A percentile compares a stretch with the other conserved stretches of the same genome.
Evolutionary conservation across 257 asterid species (phyloP).

Genomic region (Thymus mandschuricus): DNA sequence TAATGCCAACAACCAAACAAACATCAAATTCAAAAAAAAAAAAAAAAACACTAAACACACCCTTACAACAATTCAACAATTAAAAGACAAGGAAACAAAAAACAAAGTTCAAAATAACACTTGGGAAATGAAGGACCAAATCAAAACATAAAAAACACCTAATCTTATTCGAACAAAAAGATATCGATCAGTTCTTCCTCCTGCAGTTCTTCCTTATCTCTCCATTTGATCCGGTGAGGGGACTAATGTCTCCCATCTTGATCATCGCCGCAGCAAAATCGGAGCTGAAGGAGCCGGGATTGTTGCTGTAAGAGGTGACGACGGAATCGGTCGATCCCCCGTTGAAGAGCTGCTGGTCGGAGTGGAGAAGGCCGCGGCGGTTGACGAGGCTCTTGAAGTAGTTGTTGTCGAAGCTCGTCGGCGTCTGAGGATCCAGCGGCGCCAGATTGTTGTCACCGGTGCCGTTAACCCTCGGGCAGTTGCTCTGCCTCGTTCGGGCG

Average conservation of each 20-base stretch:
- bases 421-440: slow-evolving; percentile 69
- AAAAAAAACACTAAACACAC: not conserved
- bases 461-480: slow-evolving; percentile 69
- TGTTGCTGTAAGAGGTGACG: slow-evolving; percentile 48
- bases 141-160: no score
- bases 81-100: not conserved
- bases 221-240: slow-evolving; percentile 78
- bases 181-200: slow-evolving; percentile 43
- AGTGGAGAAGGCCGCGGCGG: slow-evolving; percentile 77
- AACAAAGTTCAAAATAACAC: not conserved
- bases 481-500: slow-evolving; percentile 49
- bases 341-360: slow-evolving; percentile 80
- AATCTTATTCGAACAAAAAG: no score
- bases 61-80: not conserved
- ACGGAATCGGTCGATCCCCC: slow-evolving; percentile 67
- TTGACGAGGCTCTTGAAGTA: slow-evolving; percentile 65
- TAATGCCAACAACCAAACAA: not conserved
- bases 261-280: slow-evolving; percentile 74
- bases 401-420: slow-evolving; percentile 66
- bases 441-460: slow-evolving; percentile 85
- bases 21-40: not conserved
- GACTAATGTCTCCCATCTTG: slow-evolving; percentile 77
- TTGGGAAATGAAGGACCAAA: no score
- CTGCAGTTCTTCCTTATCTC: slow-evolving; percentile 86
- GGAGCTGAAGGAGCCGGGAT: slow-evolving; percentile 42